These are phyloP conservation scores for Fraxinus albicans DNA, from an alignment of 305 asterid species.

Conservation along the genomic window DNA sequence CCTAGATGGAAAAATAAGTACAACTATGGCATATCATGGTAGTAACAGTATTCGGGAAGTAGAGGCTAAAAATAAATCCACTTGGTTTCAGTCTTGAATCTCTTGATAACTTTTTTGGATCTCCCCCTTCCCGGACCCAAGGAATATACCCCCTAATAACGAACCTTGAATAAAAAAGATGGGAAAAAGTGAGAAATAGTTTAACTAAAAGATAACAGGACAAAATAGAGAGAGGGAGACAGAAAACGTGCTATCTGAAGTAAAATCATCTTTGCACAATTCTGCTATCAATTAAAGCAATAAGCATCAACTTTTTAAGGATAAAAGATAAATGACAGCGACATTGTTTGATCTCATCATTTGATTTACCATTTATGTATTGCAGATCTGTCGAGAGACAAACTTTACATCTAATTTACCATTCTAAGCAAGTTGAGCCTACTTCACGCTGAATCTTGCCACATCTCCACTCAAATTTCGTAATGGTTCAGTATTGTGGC, in stretches of 20 bases:
- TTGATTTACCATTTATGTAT: background rate
- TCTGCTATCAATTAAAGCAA: background rate
- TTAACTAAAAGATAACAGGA: background rate
- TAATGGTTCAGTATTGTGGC: background rate
- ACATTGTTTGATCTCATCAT: background rate
- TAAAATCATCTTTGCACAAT: background rate
- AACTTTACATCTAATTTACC: background rate
- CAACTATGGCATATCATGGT: background rate
- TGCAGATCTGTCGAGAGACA: background rate
- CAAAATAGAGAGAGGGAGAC: background rate
- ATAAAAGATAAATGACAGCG: background rate
- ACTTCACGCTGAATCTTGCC: background rate
- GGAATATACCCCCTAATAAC: background rate
- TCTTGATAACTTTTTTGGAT: background rate
- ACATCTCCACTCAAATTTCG: background rate
- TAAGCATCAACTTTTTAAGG: background rate
- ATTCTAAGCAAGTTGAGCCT: background rate
- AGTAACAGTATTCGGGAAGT: background rate
- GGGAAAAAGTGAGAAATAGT: background rate
- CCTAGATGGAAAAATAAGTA: background rate
- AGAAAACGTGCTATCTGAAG: background rate
- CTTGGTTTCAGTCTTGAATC: background rate
- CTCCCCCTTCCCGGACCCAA: background rate
- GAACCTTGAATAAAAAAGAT: background rate
- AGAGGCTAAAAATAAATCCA: background rate